Conservation (phyloP, 1,284 basidiomycete genomes). For the Boletellus dicymbophilus region DNA sequence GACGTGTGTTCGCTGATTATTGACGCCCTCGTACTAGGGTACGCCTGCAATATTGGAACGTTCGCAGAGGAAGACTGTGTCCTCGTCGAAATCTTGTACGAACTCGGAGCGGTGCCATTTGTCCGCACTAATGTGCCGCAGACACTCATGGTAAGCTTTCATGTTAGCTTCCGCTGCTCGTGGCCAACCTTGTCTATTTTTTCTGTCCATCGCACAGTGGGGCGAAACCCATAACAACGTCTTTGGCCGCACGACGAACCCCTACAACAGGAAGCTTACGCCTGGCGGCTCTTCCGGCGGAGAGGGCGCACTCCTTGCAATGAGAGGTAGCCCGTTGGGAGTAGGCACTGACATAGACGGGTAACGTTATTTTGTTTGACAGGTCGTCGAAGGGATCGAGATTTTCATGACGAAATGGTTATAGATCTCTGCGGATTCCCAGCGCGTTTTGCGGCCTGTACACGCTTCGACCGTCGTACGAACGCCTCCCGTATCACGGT, state of each 20-base stretch:
- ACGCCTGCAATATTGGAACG: slow-evolving; percentile 66
- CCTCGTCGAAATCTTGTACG: slow-evolving; percentile 55
- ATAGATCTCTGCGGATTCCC: slow-evolving; percentile 72
- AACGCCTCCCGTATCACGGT: slow-evolving; percentile 72
- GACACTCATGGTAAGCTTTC: slow-evolving; percentile 53
- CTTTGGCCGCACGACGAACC: slow-evolving; percentile 74
- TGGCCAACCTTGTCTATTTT: background rate
- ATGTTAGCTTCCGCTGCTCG: background rate
- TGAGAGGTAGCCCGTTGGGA: slow-evolving; percentile 62
- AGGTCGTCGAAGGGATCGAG: too few species aligned
- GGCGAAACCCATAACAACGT: slow-evolving; percentile 63
- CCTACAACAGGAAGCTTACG: slow-evolving; percentile 55
- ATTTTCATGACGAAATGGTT: background rate
- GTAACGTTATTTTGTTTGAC: slow-evolving; percentile 25
- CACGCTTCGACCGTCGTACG: slow-evolving; percentile 70
- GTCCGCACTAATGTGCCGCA: slow-evolving; percentile 77
- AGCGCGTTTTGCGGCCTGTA: slow-evolving; percentile 68
- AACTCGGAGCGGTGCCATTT: slow-evolving; percentile 68
- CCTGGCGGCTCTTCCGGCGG: slow-evolving; percentile 67
- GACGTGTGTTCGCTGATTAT: background rate
- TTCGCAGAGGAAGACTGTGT: slow-evolving; percentile 54
- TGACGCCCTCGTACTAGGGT: slow-evolving; percentile 28
- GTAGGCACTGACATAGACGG: slow-evolving; percentile 76
- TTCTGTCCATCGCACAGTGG: slow-evolving; percentile 44
- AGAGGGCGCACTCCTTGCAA: slow-evolving; percentile 63